Percentiles rank a stretch among this genome's conserved stretches.
Conservation (phyloP, 176 grass and related monocot genomes). For the Raddia guianensis region DNA sequence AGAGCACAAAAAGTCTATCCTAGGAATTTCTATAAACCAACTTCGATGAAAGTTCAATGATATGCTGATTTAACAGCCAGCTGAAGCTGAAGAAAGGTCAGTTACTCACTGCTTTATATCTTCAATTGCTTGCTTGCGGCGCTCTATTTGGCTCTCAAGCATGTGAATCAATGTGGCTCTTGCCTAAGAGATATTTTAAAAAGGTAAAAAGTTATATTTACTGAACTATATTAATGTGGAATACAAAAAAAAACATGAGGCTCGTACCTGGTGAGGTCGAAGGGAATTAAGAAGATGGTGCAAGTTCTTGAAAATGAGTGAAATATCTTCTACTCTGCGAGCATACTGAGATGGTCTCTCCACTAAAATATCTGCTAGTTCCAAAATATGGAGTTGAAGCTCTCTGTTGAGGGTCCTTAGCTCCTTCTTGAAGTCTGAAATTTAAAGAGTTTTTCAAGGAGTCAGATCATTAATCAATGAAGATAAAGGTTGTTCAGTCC, state of each 20-base stretch:
- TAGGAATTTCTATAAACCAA: constrained; percentile 4
- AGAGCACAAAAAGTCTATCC: not conserved
- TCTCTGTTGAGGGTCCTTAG: constrained; percentile 90
- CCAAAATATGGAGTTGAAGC: constrained; percentile 95
- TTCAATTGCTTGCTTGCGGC: constrained; percentile 80
- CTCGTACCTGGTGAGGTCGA: constrained; percentile 74
- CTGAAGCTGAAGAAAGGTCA: constrained; percentile 22
- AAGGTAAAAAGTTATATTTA: constrained; percentile 6
- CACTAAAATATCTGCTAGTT: constrained; percentile 88
- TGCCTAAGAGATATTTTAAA: constrained; percentile 50
- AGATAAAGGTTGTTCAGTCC: no score
- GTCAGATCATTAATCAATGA: not conserved
- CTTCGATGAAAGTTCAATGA: not conserved
- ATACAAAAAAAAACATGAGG: constrained; percentile 4
- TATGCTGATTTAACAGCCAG: not conserved
- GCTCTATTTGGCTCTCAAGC: constrained; percentile 87
- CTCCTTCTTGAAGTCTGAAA: constrained; percentile 87
- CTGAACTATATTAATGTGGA: not conserved
- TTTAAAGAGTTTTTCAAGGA: constrained; percentile 28
- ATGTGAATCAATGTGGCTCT: constrained; percentile 94
- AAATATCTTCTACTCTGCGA: constrained; percentile 87
- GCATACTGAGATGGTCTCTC: constrained; percentile 95
- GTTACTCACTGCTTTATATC: constrained; percentile 78
- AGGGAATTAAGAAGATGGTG: constrained; percentile 93
- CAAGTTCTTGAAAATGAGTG: constrained; percentile 88